Evolutionary conservation across 257 asterid genomes (phyloP), one percentile per base, ranked within the genome.

Genomic region (Craterostigma plantagineum): DNA sequence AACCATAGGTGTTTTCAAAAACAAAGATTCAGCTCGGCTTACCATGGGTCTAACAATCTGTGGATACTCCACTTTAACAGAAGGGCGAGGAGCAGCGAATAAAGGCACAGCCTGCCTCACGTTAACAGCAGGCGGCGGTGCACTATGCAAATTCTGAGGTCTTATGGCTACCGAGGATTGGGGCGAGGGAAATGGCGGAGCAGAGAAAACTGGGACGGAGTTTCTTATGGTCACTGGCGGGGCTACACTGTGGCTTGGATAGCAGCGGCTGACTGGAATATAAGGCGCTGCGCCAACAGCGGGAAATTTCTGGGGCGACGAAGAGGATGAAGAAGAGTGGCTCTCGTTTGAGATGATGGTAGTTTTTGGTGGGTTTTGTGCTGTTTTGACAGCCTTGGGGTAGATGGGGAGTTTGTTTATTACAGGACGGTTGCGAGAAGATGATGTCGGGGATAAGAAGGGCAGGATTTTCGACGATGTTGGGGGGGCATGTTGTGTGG

Each of bases 391-490:
- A 42, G 39, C 49, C 48, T 66, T 73, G 37, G 59, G 71, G 69
- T 60, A 59, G 10, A 69, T 10, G 7, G 69, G 53, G 57, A 61
- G 57, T 34, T 41, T 67, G 18, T 41, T 52, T 23, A 76, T 16
- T 13, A 70, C 33, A 45, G 56, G 39, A 16, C 81, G 69, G 65
- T 69, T 70, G 55, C 75, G 91, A 38, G 60, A 53, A 53, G 68
- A 69, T 13, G 81, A 53, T 68, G 61, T 75, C 3, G 91, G 76
- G 71, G 77, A 70, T 66, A 90, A 83, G 37, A 90, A 68, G 48
- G 96, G 96, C 59, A 83, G 96, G 51, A 90, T 78, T 58, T 75
- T 90, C n/a, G 96, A 90, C 44, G 96, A 59, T 42, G 96, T 43
- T 43, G 75, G 53, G 30, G 70, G 62, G 57, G 79, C 45, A 52